These are phyloP conservation scores for Solanum chilense DNA, from an alignment of 257 asterid species.

Conservation along the genomic window DNA sequence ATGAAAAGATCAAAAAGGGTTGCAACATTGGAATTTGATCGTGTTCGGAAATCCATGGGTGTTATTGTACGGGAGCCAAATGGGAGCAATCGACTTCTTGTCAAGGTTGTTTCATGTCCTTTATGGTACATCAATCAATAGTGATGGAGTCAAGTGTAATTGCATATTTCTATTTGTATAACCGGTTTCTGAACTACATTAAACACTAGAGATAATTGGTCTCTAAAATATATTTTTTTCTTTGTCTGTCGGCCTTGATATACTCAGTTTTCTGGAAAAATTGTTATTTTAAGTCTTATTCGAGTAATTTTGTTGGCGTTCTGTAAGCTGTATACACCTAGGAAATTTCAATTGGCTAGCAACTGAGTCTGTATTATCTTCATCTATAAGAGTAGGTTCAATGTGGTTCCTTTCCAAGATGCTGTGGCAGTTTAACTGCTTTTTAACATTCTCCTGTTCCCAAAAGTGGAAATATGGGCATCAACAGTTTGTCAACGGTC, in stretches of 20 bases:
- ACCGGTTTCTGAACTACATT: background rate
- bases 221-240: background rate
- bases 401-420: background rate
- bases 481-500: background rate
- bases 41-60: conserved; percentile 84
- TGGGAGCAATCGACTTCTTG: conserved; percentile 72
- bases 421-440: background rate
- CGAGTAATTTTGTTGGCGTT: background rate
- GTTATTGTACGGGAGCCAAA: conserved; percentile 51
- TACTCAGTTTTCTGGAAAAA: background rate
- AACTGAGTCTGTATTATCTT: background rate
- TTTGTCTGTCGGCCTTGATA: background rate
- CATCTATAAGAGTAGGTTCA: background rate
- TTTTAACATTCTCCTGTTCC: background rate
- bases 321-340: background rate
- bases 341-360: background rate
- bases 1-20: conserved; percentile 45
- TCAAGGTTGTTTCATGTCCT: conserved; percentile 41
- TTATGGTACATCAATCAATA: background rate
- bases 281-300: background rate
- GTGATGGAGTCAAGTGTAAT: background rate
- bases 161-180: background rate
- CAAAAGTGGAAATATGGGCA: background rate
- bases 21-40: conserved; percentile 83
- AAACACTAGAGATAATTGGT: background rate